Conservation (phyloP, 257 asterid species). For the Anisodus acutangulus region DNA sequence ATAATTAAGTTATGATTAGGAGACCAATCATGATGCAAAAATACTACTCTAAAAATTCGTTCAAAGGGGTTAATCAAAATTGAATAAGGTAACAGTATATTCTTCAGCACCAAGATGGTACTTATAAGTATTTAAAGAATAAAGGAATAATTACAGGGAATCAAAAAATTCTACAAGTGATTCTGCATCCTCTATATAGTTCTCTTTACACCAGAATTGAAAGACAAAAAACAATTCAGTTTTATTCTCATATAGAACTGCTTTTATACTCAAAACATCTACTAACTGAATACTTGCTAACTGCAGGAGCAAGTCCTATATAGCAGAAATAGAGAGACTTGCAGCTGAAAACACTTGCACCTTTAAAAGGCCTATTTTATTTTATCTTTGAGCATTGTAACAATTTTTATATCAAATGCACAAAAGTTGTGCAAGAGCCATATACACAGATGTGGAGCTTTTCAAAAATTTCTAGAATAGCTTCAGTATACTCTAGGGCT, state of each 20-base stretch:
- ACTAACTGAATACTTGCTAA: not conserved
- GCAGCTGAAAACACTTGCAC: not conserved
- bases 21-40: not conserved
- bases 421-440: not conserved
- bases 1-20: slow-evolving; percentile 14
- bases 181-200: too few relatives aligned
- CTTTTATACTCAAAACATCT: not conserved
- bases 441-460: not conserved
- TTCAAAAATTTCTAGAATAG: not conserved
- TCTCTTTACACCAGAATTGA: not conserved
- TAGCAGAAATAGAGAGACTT: not conserved
- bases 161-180: too few relatives aligned
- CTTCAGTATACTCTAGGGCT: not conserved
- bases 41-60: not conserved
- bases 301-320: not conserved
- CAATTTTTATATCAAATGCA: not conserved
- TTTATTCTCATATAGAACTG: not conserved
- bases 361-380: not conserved
- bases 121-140: too few relatives aligned
- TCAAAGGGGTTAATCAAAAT: not conserved
- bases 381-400: not conserved
- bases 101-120: too few relatives aligned
- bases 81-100: too few relatives aligned
- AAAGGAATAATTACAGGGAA: too few relatives aligned
- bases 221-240: not conserved